Base-by-base conservation (phyloP, 768 basidiomycete species). In the Russula olivacea region DNA sequence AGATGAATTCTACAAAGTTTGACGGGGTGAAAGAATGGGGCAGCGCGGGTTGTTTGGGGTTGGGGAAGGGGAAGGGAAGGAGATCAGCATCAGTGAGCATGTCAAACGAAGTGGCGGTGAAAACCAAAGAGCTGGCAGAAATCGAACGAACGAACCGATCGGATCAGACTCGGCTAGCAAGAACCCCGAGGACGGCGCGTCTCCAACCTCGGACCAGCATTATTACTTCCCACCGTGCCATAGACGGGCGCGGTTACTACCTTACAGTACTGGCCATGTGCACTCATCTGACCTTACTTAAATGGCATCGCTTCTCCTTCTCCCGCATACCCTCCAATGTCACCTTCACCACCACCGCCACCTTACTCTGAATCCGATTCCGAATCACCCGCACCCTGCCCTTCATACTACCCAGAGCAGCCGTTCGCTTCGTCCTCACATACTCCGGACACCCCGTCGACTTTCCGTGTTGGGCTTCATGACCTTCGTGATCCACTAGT, bases 1-100 rank as follows among this genome's bases (percentile, higher is more conserved):
- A 78, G 43, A 91, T 74, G 63, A 79, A 83, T 75, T 93, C 91
- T 56, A 93, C 76, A 61, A 85, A 70, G 23, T 81, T 80, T 19
- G 87, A 89, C 19, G 88, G 83, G 4, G 82, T 79, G 15, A 69
- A 34, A n/a, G 72, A 57, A n/a, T 66, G 41, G 4, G 50, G 61
- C n/a, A 59, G 54, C 0, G 59, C 12, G 12, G 55, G 32, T 25
- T 59, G 49, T 36, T 69, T 63, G 14, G 74, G 64, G 3, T 71
- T 69, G 15, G 76, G 74, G n/a, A 73, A 63, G 19, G 71, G 59
- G 0, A 70, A 69, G 2, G 71, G 30, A 30, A 4, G 1, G 30
- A 1, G 3, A 30, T 30, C 30, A 28, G 2, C 74, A 59, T 71
- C 69, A 2, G 71, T 74, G 61, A 78, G 71, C 40, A 79, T 78